Evolutionary conservation across 2,329 filamentous ascomycete species (phyloP), one percentile per base, ranked within the genome.

Genomic region (Cordyceps farinosa): DNA sequence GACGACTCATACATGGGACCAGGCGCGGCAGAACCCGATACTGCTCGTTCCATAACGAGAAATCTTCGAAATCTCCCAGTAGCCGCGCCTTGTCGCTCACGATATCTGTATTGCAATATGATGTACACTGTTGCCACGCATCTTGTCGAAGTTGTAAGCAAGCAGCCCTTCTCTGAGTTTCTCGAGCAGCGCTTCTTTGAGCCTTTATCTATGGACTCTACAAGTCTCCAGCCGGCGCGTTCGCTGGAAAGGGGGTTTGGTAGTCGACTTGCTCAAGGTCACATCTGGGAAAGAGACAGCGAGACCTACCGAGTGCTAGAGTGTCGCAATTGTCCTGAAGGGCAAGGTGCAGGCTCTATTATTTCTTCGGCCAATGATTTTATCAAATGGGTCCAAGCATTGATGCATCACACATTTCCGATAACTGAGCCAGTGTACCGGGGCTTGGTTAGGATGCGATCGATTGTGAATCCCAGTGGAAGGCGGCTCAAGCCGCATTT

Each of bases 291-390:
- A 15, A 60, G 64, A 7, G 50, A 62, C 15, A 27, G 32, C 4
- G 27, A 47, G 2, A 34, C 64, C 11, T 68, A 66, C 48, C 15
- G 17, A 3, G 56, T 22, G 4, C 44, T 67, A 27, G n/a, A 60
- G 6, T 61, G 44, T 15, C 54, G 15, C 0, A 59, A 70, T n/a
- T 65, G 64, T 7, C 68, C 67, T 0, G 72, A 74, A 45, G 69
- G 65, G 0, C 71, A 74, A 51, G 72, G 71, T 0, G 72, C 72
- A 0, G 70, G 72, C 1, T 72, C 69, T 0, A 55, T 74, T 1
- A 54, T 72, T 3, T 66, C 71, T 1, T 71, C 67, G 9, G 68
- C 64, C 4, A 70, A 69, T 30, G 72, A 74, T 47, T 69, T 69
- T 38, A 62, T 72, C 59, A 73, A 69, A 62, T 74, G 67, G 57